Evolutionary conservation across 2,329 filamentous ascomycete species (phyloP).

Genomic region (Fusarium chaquense): DNA sequence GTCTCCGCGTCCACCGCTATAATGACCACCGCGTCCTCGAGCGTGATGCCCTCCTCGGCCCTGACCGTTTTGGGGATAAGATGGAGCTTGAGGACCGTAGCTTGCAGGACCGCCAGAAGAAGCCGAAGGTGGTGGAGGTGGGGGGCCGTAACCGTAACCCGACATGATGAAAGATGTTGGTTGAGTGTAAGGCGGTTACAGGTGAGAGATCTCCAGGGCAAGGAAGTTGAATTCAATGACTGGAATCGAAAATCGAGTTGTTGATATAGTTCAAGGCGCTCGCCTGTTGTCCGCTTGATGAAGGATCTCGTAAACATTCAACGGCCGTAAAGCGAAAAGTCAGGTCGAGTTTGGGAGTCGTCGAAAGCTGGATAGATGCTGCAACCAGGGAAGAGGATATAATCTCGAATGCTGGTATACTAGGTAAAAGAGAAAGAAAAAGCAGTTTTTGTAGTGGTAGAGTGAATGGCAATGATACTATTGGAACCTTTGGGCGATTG

Average conservation of each 20-base stretch:
- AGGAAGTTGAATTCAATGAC: background rate
- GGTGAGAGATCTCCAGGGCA: background rate
- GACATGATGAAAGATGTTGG: constrained; percentile 54
- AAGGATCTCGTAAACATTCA: background rate
- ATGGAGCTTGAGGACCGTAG: constrained; percentile 56
- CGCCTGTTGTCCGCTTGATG: background rate
- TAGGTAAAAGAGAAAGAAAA: constrained; percentile 3
- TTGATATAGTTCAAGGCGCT: background rate
- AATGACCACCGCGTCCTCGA: constrained; percentile 57
- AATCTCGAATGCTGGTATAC: background rate
- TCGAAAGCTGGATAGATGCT: constrained; percentile 4
- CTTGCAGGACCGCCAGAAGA: constrained; percentile 49
- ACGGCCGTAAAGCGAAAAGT: background rate
- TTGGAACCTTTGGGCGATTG: background rate
- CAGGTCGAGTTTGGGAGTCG: constrained; percentile 3
- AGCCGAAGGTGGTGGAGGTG: constrained; percentile 61
- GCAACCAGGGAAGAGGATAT: background rate
- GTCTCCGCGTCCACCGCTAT: constrained; percentile 55
- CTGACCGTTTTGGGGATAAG: constrained; percentile 55
- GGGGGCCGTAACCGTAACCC: constrained; percentile 66
- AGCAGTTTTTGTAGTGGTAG: background rate
- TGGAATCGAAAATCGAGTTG: background rate
- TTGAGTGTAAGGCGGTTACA: background rate
- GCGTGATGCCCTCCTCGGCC: constrained; percentile 54
- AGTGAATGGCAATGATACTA: background rate